Evolutionary conservation across 768 basidiomycete species (phyloP), one percentile per base, ranked within the genome.

Genomic region (Tylopilus sp.): DNA sequence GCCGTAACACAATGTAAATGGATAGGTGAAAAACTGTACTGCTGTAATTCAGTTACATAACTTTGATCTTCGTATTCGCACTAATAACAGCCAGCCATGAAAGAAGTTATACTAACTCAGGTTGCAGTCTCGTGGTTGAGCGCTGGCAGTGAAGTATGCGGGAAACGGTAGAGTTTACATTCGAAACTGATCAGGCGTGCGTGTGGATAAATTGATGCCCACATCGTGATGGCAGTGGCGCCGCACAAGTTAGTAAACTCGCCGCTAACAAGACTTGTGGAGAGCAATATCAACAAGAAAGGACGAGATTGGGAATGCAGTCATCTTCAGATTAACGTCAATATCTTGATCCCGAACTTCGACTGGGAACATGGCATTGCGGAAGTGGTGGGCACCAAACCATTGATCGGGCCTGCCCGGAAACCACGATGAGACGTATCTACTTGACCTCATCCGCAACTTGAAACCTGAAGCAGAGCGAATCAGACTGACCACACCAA

Each of bases 31-130:
- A 28, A 17, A n/a, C 28, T 10, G 28, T 10, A 28, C 7, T 40
- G 17, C 25, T 35, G 25, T 15, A 33, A 43, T 28, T 63, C 20
- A 57, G 61, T 23, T 7, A 23, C 28, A 47, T 21, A 18, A 25
- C 26, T 28, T 8, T 39, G 11, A 48, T 39, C 15, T 18, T 22
- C 5, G 9, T 44, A 20, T 41, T 36, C 52, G 17, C 23, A 60
- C 54, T 28, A 10, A 38, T 39, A 52, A 44, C 3, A 22, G 21
- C 48, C 31, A 39, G 36, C 20, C 21, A 40, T n/a, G 28, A 38
- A 31, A 41, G 36, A 35, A 17, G 28, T 28, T 28, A 0, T 2
- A 26, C 28, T 10, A 28, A 17, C 15, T 13, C 33, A 15, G 15
- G 33, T 17, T 35, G 33, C 33, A 22, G 51, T 20, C 3, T 35